Evolutionary conservation across 352 stramenopile species (phyloP), one percentile per base, ranked within the genome.

Genomic region (Albugo laibachii): DNA sequence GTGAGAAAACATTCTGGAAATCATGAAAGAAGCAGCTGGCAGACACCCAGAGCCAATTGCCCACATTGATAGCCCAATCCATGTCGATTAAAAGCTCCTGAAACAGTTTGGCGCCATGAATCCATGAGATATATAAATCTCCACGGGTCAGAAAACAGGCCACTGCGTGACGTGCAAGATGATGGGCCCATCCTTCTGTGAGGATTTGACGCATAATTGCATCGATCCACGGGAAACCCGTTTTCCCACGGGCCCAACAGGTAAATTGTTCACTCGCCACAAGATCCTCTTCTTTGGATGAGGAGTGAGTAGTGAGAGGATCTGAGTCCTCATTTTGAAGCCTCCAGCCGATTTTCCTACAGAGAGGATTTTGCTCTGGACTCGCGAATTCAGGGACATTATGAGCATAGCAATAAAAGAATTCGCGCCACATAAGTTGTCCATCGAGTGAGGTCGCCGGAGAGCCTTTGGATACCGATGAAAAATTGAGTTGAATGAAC

Each of bases 171-270:
- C 94, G 59, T 18, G 71, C 88, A 4, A 76, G 59, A 57, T 87
- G 71, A 48, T 88, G 75, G 0, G 70, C 69, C 77, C 77, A 95
- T n/a, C 82, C 83, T 58, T 95, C 78, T 13, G 71, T 58, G 34
- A 81, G 68, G 36, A 96, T 79, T 56, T 95, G 84, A 0, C 69
- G 84, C 84, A 98, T 97, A 36, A 85, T 76, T 13, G 93, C 94
- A 60, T 99, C 93, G 52, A 98, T 97, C 66, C 83, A 98, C 5
- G 94, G 93, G 61, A 94, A 99, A 1, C 94, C 94, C 1, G 94
- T 99, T 35, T 76, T 62, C n/a, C 76, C 89, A 13, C 86, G 62
- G 57, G 92, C 92, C 94, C 94, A 99, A 38, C 59, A 64, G 35
- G 66, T 60, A 1, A 84, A 54, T 14, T 84, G 69, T 34, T 67